phyloP scores from a whole-genome alignment of 805 yeast genomes.

The Candida krabiensis region DNA sequence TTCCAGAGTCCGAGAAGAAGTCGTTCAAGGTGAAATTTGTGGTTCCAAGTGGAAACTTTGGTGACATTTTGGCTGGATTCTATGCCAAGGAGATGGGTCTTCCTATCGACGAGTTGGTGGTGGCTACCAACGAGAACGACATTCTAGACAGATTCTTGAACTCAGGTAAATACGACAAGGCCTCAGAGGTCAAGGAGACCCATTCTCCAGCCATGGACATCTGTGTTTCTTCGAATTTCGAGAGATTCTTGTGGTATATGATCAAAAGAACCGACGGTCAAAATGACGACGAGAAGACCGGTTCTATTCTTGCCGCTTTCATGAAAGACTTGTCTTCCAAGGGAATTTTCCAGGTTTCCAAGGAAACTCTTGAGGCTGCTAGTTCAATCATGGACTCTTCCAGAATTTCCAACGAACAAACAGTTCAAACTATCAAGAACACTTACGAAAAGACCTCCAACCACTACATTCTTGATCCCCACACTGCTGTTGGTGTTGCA shows the following conservation, averaged over 20 bases:
- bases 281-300: conserved; percentile 67
- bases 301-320: conserved; percentile 68
- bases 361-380: conserved; percentile 65
- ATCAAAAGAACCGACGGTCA: conserved; percentile 68
- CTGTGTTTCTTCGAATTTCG: conserved; percentile 91
- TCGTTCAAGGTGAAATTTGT: conserved; percentile 69
- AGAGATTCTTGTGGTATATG: conserved; percentile 93
- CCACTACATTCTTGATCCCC: conserved; percentile 91
- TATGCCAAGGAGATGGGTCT: conserved; percentile 95
- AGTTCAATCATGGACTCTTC: conserved; percentile 70
- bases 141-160: conserved; percentile 90
- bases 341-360: conserved; percentile 75
- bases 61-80: conserved; percentile 96
- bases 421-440: conserved; percentile 73
- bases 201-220: conserved; percentile 99
- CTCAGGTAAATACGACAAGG: conserved; percentile 81
- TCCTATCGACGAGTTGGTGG: conserved; percentile 81
- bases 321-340: conserved; percentile 73
- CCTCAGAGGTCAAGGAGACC: conserved; percentile 74
- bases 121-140: conserved; percentile 96
- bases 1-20: conserved; percentile 28
- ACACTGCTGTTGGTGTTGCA: conserved; percentile 90
- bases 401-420: conserved; percentile 75
- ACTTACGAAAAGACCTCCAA: conserved; percentile 58
- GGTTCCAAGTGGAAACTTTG: conserved; percentile 98